Conservation (phyloP, 768 basidiomycete species). For the Tulasnella sp. region DNA sequence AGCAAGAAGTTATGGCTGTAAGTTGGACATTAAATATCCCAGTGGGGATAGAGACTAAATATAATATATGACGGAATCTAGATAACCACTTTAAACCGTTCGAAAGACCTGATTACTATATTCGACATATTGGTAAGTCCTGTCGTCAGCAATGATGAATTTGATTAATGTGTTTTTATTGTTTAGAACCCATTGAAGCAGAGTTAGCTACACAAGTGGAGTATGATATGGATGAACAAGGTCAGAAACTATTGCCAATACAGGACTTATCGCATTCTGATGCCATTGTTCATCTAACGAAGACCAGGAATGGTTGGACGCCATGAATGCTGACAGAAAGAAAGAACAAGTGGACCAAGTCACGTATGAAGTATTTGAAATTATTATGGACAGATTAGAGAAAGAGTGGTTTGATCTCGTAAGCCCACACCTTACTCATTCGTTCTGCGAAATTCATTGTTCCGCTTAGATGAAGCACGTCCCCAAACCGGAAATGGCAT, state of each 20-base stretch:
- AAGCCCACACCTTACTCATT: constrained; percentile 16
- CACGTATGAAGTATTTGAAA: constrained; percentile 79
- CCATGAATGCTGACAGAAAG: constrained; percentile 66
- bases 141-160: neutral
- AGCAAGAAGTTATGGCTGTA: constrained; percentile 62
- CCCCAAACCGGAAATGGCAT: constrained; percentile 71
- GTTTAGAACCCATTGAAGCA: constrained; percentile 74
- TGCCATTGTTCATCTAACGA: neutral
- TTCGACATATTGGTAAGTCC: constrained; percentile 71
- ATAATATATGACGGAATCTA: constrained; percentile 22
- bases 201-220: constrained; percentile 90
- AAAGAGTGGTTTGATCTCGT: constrained; percentile 99
- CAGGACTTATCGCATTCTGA: neutral
- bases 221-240: constrained; percentile 99
- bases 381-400: constrained; percentile 94
- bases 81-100: constrained; percentile 62
- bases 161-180: neutral
- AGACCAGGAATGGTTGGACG: constrained; percentile 85
- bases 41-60: neutral
- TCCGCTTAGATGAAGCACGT: constrained; percentile 70
- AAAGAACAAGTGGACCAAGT: constrained; percentile 59
- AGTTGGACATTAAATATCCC: constrained; percentile 23
- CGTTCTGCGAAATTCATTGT: neutral
- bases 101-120: constrained; percentile 68
- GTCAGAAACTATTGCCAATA: no score